A percentile compares a stretch with the other conserved stretches of the same genome.
Evolutionary conservation across 148 eudicot genomes (phyloP).

Genomic region (Rhododendron williamsianum): DNA sequence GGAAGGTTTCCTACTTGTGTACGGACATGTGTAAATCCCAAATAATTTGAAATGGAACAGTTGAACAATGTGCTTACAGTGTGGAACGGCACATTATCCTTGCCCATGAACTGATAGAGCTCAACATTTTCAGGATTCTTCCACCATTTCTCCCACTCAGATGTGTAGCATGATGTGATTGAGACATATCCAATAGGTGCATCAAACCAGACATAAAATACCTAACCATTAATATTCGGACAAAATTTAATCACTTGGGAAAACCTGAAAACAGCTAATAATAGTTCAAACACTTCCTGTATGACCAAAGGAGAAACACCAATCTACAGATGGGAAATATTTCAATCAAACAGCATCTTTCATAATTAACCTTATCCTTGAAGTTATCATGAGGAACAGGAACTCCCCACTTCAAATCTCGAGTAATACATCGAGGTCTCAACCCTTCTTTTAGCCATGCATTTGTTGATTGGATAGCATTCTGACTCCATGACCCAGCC

Average conservation of each 20-base stretch:
- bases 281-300: background rate
- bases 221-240: constrained; percentile 29
- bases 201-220: constrained; percentile 93
- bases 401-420: constrained; percentile 93
- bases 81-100: constrained; percentile 91
- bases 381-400: constrained; percentile 80
- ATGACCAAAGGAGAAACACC: background rate
- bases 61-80: constrained; percentile 41
- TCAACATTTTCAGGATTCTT: constrained; percentile 86
- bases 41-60: background rate
- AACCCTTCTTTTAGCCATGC: constrained; percentile 89
- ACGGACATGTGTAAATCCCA: background rate
- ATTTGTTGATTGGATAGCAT: constrained; percentile 77
- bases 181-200: constrained; percentile 94
- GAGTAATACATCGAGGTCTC: constrained; percentile 73
- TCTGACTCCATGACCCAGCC: constrained; percentile 84
- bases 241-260: background rate
- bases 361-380: constrained; percentile 61
- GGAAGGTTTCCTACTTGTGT: background rate
- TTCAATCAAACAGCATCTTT: background rate
- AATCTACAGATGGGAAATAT: background rate
- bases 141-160: constrained; percentile 97
- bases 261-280: background rate
- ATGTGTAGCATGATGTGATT: constrained; percentile 73
- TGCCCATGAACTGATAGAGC: constrained; percentile 90